Conservation (phyloP, 805 yeast genomes). For the Myxozyma monticola region DNA sequence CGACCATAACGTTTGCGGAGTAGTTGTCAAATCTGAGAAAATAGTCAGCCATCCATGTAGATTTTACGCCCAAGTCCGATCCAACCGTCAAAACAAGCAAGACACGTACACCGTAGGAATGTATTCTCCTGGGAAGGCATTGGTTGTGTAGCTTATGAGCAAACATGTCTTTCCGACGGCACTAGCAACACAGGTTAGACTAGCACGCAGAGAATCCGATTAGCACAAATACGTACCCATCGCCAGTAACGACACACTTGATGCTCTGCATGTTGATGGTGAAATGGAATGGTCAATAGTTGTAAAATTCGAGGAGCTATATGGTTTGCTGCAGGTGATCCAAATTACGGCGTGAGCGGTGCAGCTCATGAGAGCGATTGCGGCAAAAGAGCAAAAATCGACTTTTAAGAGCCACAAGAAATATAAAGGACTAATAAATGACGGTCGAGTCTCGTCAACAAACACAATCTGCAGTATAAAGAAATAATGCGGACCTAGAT, state of each 20-base stretch:
- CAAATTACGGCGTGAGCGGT: too few relatives aligned
- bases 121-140: slow-evolving; percentile 89
- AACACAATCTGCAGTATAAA: too few relatives aligned
- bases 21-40: slow-evolving; percentile 69
- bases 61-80: neutral
- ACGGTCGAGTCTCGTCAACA: too few relatives aligned
- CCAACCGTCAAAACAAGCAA: neutral
- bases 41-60: neutral
- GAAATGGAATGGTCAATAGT: too few relatives aligned
- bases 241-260: slow-evolving; percentile 92
- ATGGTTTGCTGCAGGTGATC: too few relatives aligned
- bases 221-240: slow-evolving; percentile 52
- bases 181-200: slow-evolving; percentile 37
- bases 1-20: slow-evolving; percentile 80
- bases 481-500: too few relatives aligned
- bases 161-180: slow-evolving; percentile 94
- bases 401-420: too few relatives aligned
- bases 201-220: neutral
- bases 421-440: too few relatives aligned
- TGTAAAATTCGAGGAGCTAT: too few relatives aligned
- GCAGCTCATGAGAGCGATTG: too few relatives aligned
- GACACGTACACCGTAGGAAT: slow-evolving; percentile 73
- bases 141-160: slow-evolving; percentile 84
- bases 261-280: slow-evolving; percentile 65
- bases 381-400: too few relatives aligned